Percentiles rank a stretch among this genome's conserved stretches.
Conservation (phyloP, 768 basidiomycete species). For the Pisolithus microcarpus region DNA sequence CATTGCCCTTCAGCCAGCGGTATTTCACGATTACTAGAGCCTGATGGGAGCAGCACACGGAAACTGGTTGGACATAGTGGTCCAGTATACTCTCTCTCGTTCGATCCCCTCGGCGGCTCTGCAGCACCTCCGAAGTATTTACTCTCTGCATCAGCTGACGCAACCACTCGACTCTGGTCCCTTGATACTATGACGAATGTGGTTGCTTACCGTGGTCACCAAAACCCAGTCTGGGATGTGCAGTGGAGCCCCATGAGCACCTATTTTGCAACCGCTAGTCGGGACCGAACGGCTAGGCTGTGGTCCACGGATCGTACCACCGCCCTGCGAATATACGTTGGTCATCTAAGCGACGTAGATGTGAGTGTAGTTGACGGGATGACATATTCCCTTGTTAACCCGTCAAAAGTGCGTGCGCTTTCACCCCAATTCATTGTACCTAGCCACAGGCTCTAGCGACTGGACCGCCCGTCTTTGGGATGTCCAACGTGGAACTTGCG, state of each 20-base stretch:
- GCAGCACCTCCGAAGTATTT: slow-evolving; percentile 80
- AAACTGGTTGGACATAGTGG: slow-evolving; percentile 97
- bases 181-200: slow-evolving; percentile 91
- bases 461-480: slow-evolving; percentile 97
- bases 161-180: slow-evolving; percentile 89
- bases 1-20: slow-evolving; percentile 42
- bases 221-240: slow-evolving; percentile 98
- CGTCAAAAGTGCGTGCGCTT: slow-evolving; percentile 76
- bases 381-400: not conserved
- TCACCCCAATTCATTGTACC: slow-evolving; percentile 95
- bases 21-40: slow-evolving; percentile 61
- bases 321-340: slow-evolving; percentile 87
- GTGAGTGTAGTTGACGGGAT: slow-evolving; percentile 43
- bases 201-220: slow-evolving; percentile 91
- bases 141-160: slow-evolving; percentile 88
- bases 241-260: slow-evolving; percentile 98
- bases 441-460: slow-evolving; percentile 95
- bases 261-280: slow-evolving; percentile 95
- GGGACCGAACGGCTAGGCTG: slow-evolving; percentile 89
- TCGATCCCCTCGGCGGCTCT: slow-evolving; percentile 87
- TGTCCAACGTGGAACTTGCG: slow-evolving; percentile 89
- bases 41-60: slow-evolving; percentile 73
- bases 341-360: slow-evolving; percentile 94
- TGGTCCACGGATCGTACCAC: slow-evolving; percentile 93
- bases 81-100: slow-evolving; percentile 89